Conservation (phyloP, 352 stramenopile species). For the Phytophthora sp. region DNA sequence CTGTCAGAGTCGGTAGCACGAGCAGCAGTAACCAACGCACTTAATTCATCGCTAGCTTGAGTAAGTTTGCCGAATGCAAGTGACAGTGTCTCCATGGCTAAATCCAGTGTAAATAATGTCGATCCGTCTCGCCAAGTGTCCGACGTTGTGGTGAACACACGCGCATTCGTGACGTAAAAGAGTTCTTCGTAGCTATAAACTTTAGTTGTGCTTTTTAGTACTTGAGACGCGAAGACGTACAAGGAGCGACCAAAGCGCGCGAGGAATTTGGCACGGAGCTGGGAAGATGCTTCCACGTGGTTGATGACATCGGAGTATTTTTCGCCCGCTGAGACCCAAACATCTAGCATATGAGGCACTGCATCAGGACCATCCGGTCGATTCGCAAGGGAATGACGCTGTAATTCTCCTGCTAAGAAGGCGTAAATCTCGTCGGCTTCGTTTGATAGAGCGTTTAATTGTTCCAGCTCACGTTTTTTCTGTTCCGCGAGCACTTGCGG, state of each 20-base stretch:
- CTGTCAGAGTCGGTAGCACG: conserved; percentile 12
- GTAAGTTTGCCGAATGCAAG: conserved; percentile 65
- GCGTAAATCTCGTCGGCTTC: conserved; percentile 72
- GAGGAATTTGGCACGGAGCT: conserved; percentile 45
- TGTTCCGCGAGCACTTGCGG: conserved; percentile 13
- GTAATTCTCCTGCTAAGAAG: conserved; percentile 54
- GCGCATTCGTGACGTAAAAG: conserved; percentile 64
- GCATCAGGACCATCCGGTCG: conserved; percentile 39
- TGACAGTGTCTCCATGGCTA: conserved; percentile 69
- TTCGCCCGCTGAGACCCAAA: conserved; percentile 68
- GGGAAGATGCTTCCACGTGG: conserved; percentile 32
- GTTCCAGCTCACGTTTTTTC: conserved; percentile 20
- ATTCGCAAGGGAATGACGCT: conserved; percentile 41
- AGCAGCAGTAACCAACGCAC: conserved; percentile 12
- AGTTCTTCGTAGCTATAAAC: conserved; percentile 68
- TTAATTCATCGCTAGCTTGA: conserved; percentile 41
- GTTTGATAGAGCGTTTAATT: conserved; percentile 41
- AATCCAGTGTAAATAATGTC: conserved; percentile 46
- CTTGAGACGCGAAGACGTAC: conserved; percentile 65
- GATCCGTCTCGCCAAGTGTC: conserved; percentile 49
- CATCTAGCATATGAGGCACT: conserved; percentile 68
- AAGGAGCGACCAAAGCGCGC: conserved; percentile 64
- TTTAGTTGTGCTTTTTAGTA: conserved; percentile 62
- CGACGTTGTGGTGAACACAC: conserved; percentile 44
- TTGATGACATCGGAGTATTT: conserved; percentile 70